A percentile compares a stretch with the other conserved stretches of the same genome.
Evolutionary conservation across 208 protist species (phyloP).

Genomic region (Leishmania aethiopica): DNA sequence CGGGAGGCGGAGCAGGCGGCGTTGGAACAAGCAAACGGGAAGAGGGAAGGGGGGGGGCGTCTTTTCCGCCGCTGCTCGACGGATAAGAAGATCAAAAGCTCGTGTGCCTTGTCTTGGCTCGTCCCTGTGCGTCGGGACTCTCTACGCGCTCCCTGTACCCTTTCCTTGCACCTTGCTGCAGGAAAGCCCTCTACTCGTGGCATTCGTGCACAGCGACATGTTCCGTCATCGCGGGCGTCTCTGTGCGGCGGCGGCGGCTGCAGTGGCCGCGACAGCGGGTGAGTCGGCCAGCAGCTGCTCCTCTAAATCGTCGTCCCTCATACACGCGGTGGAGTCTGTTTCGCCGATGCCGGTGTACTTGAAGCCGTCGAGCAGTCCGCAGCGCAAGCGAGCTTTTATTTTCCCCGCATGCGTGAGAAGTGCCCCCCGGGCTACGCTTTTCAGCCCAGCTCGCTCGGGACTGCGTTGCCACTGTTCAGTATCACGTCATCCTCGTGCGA

Average conservation of each 20-base stretch:
- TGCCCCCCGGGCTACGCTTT: conserved; percentile 13
- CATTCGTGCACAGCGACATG: neutral
- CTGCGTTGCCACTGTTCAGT: conserved; percentile 71
- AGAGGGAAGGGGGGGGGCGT: neutral
- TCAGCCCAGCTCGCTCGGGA: conserved; percentile 48
- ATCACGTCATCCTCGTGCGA: conserved; percentile 90
- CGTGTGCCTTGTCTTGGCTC: neutral
- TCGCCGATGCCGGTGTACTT: conserved; percentile 57
- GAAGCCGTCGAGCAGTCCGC: conserved; percentile 64
- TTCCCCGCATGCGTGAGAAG: conserved; percentile 73
- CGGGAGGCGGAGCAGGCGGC: neutral
- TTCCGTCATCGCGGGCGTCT: neutral
- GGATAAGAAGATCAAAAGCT: neutral
- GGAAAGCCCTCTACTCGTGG: too few species aligned
- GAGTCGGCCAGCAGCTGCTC: neutral
- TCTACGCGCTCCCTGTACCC: neutral
- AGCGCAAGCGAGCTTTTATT: conserved; percentile 81
- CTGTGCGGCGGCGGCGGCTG: neutral
- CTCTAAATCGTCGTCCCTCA: conserved; percentile 2
- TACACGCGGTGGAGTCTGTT: conserved; percentile 14
- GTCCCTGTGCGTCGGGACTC: neutral
- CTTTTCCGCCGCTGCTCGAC: neutral
- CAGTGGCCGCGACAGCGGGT: neutral
- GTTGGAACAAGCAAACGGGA: neutral
- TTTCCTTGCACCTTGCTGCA: neutral